Conservation (phyloP, 768 basidiomycete species). For the Boletus reticuloceps region DNA sequence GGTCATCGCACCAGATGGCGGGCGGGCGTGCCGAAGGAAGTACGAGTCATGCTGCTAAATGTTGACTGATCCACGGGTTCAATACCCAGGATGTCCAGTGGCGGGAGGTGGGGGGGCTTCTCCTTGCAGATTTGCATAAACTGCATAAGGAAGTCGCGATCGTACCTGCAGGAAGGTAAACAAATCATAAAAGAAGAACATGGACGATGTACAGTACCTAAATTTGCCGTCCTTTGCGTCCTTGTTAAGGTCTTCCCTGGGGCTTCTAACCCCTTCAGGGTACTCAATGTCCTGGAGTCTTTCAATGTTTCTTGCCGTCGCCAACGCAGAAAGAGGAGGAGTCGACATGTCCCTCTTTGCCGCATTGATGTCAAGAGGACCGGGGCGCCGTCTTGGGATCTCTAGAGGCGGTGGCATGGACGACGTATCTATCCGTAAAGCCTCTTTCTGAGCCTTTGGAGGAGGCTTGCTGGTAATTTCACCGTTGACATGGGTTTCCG, state of each 20-base stretch:
- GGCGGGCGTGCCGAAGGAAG: constrained; percentile 63
- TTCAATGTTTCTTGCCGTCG: constrained; percentile 81
- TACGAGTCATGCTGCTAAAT: constrained; percentile 51
- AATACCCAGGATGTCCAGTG: constrained; percentile 88
- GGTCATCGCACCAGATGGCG: constrained; percentile 42
- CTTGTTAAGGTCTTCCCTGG: constrained; percentile 79
- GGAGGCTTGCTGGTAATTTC: constrained; percentile 40
- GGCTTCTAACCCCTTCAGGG: constrained; percentile 80
- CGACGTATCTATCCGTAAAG: constrained; percentile 65
- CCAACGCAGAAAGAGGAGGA: constrained; percentile 55
- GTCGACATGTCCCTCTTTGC: constrained; percentile 41
- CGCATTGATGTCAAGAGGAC: constrained; percentile 65
- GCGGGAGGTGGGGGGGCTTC: constrained; percentile 87
- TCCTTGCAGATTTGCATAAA: constrained; percentile 95
- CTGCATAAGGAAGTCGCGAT: constrained; percentile 95
- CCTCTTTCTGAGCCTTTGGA: constrained; percentile 40
- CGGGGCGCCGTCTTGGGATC: constrained; percentile 53
- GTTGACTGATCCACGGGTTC: constrained; percentile 65
- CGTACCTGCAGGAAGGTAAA: constrained; percentile 60
- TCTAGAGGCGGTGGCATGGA: constrained; percentile 40
- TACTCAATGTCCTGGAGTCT: constrained; percentile 77
- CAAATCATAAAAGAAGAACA: not conserved
- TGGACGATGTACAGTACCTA: constrained; percentile 45
- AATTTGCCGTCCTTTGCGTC: constrained; percentile 87
- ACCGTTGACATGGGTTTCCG: constrained; percentile 29